Percentiles rank a stretch among this genome's conserved stretches.
These are phyloP conservation scores for Amanita molliuscula DNA, from an alignment of 768 basidiomycete species.

Conservation along the genomic window DNA sequence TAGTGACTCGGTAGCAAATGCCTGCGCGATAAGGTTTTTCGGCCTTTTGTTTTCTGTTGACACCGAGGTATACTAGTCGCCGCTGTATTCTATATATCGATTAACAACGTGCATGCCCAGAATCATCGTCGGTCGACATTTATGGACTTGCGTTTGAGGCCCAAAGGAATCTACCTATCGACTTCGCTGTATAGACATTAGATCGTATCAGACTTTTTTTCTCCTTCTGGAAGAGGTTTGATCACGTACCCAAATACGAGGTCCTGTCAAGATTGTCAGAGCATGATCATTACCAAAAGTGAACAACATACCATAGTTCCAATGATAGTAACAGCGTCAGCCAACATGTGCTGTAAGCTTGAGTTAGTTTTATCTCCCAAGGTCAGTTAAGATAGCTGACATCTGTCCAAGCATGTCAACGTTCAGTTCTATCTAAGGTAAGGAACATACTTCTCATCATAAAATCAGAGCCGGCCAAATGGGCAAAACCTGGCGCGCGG, in stretches of 20 bases:
- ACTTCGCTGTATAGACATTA: constrained; percentile 23
- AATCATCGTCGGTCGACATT: neutral
- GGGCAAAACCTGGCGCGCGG: constrained; percentile 93
- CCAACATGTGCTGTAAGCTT: constrained; percentile 65
- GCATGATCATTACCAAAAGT: neutral
- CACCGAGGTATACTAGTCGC: neutral
- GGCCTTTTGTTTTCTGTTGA: neutral
- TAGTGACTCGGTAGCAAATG: neutral
- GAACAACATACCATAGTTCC: constrained; percentile 78
- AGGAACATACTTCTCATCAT: constrained; percentile 83
- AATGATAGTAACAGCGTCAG: constrained; percentile 93
- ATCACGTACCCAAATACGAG: constrained; percentile 84
- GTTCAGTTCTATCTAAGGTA: constrained; percentile 7
- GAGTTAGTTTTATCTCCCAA: constrained; percentile 11
- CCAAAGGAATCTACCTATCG: constrained; percentile 17
- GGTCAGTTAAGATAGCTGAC: constrained; percentile 19
- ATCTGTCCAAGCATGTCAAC: constrained; percentile 23
- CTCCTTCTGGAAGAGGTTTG: neutral
- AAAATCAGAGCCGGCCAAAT: constrained; percentile 92
- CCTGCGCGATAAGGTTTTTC: neutral
- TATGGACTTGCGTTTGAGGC: neutral
- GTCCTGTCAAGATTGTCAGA: constrained; percentile 35
- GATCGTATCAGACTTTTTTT: neutral
- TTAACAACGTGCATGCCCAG: neutral
- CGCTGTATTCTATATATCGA: neutral